Evolutionary conservation across 2,329 filamentous ascomycete genomes (phyloP).

Genomic region (Trichoderma brevicompactum): DNA sequence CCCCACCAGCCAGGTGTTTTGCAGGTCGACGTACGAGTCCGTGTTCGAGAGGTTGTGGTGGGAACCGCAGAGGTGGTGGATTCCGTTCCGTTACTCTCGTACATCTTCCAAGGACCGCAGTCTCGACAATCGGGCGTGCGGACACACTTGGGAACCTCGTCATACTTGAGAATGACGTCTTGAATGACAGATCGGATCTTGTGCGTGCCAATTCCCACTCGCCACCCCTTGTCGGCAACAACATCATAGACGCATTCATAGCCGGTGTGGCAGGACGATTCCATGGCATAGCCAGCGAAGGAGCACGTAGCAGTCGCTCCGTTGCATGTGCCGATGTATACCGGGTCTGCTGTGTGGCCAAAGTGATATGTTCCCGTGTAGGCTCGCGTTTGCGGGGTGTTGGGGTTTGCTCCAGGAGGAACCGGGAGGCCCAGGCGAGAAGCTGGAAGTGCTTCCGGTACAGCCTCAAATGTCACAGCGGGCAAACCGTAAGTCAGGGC

Average conservation of each 20-base stretch:
- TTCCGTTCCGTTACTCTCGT: conserved; percentile 86
- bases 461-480: conserved; percentile 89
- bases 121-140: conserved; percentile 82
- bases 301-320: conserved; percentile 87
- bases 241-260: conserved; percentile 90
- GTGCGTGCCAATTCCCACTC: conserved; percentile 88
- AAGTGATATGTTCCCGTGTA: conserved; percentile 86
- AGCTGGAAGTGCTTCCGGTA: conserved; percentile 87
- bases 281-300: conserved; percentile 89
- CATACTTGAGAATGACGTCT: conserved; percentile 84
- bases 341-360: conserved; percentile 92
- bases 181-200: conserved; percentile 86
- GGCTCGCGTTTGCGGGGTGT: conserved; percentile 69
- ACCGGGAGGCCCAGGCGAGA: conserved; percentile 81
- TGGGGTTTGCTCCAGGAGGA: conserved; percentile 76
- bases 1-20: conserved; percentile 94
- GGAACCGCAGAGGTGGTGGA: conserved; percentile 66
- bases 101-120: conserved; percentile 93
- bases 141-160: conserved; percentile 75
- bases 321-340: conserved; percentile 93
- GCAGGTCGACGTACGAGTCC: conserved; percentile 85
- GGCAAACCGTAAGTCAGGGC: conserved; percentile 90
- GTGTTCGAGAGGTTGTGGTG: conserved; percentile 63
- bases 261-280: conserved; percentile 90
- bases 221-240: conserved; percentile 88